Evolutionary conservation across 2,329 filamentous ascomycete genomes (phyloP), one percentile per base, ranked within the genome.

Genomic region (Aspergillus unguis): DNA sequence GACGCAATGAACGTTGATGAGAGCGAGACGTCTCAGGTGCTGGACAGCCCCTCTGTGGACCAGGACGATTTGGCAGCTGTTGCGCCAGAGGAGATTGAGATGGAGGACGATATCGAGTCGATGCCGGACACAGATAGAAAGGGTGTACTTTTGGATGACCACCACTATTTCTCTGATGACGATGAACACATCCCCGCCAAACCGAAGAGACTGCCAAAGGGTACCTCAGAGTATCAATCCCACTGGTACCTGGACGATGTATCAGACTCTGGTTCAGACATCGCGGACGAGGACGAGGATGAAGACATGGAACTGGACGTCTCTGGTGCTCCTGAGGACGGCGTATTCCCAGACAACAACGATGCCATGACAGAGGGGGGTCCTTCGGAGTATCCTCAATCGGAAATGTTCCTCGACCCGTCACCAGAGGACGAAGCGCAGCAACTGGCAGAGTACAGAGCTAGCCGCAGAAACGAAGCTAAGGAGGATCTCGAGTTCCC

Each of bases 161-260:
- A 99, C 70, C 92, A 97, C 69, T 99, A 99, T 71, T 99, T 97
- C 67, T 92, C 92, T 0, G 92, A 97, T 40, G 90, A 94, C 43
- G 87, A 94, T 48, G 75, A 71, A 4, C 78, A 84, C 48, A 76
- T 80, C 17, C 76, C 84, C 17, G 73, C 79, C 33, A 74, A 76
- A 31, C 88, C 89, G 5, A 94, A 86, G 72, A 84, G 84, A 57
- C 74, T 99, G 25, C 94, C 94, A 1, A 89, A 86, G 71, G 94
- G 94, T 58, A 99, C 94, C 2, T 97, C 94, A 36, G 84, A 86
- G 51, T 97, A 96, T 71, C 94, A 99, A 73, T 83, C 92, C 25
- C 92, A 92, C 7, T 99, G 94, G 94, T 96, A 88, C 67, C 75
- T 99, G 33, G 86, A 84, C 50, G 86, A 92, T 54, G 80, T 90